phyloP scores from a whole-genome alignment of 352 stramenopile genomes.

The Aphanomyces stellatus region DNA sequence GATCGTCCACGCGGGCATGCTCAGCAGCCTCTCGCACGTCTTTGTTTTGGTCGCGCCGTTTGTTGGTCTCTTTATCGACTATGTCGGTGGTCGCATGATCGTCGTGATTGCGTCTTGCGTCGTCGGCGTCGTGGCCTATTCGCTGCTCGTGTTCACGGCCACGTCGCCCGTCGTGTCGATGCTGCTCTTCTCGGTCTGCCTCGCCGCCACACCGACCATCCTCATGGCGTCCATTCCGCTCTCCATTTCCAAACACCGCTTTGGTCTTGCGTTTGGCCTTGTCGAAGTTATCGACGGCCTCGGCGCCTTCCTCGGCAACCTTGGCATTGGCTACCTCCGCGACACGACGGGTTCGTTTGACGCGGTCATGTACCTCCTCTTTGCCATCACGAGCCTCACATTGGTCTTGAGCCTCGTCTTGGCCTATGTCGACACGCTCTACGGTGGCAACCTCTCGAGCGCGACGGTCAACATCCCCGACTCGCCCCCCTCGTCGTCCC shows the following conservation, averaged over 20 bases:
- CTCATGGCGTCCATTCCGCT: constrained; percentile 81
- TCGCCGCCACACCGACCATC: constrained; percentile 83
- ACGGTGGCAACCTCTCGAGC: constrained; percentile 23
- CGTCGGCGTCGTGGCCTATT: constrained; percentile 69
- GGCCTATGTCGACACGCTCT: neutral
- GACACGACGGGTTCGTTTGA: constrained; percentile 73
- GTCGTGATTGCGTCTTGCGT: constrained; percentile 62
- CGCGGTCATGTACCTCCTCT: constrained; percentile 75
- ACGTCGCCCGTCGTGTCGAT: constrained; percentile 73
- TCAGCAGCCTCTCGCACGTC: constrained; percentile 68
- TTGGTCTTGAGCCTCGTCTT: constrained; percentile 64
- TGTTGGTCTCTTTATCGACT: constrained; percentile 82
- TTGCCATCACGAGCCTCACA: constrained; percentile 56
- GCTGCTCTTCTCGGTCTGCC: constrained; percentile 77
- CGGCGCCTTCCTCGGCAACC: constrained; percentile 68
- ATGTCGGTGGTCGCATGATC: constrained; percentile 79
- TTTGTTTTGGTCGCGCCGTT: constrained; percentile 84
- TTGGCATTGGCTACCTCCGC: constrained; percentile 76
- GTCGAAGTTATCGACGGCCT: constrained; percentile 82
- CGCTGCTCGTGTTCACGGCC: constrained; percentile 78
- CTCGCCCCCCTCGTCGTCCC: neutral
- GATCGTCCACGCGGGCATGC: constrained; percentile 72
- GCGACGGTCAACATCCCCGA: constrained; percentile 29
- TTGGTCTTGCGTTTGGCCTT: constrained; percentile 80
- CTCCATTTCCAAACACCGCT: constrained; percentile 59